Evolutionary conservation across 2,329 filamentous ascomycete genomes (phyloP).

Genomic region (Phialophora tarda): DNA sequence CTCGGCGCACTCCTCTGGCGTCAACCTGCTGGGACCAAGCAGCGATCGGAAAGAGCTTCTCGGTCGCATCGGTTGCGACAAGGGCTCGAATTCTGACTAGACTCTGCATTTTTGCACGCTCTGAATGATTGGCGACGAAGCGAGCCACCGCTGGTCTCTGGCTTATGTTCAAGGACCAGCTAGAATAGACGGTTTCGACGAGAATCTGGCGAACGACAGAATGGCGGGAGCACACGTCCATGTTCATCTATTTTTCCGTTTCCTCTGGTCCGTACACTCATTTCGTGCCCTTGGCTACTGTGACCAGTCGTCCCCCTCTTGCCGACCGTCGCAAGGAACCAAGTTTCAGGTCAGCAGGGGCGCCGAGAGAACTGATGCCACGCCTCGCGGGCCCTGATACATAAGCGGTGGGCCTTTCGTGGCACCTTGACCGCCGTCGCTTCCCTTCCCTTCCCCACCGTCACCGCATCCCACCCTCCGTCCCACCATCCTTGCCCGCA

Average conservation of each 20-base stretch:
- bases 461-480: background rate
- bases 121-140: background rate
- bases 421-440: background rate
- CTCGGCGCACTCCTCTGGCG: constrained; percentile 36
- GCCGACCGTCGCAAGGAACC: too few relatives aligned
- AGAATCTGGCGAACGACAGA: background rate
- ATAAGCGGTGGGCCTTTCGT: background rate
- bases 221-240: background rate
- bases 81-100: constrained; percentile 34
- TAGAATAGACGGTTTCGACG: background rate
- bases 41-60: constrained; percentile 43
- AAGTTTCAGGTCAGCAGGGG: too few relatives aligned
- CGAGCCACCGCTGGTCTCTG: background rate
- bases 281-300: background rate
- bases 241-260: background rate
- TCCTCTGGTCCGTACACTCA: background rate
- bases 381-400: background rate
- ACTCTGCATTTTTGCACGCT: background rate
- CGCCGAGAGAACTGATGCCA: background rate
- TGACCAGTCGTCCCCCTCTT: background rate
- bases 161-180: background rate
- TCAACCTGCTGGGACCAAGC: constrained; percentile 36
- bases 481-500: background rate
- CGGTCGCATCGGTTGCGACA: constrained; percentile 45
- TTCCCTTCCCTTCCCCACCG: background rate